Base-by-base conservation (phyloP, 2,329 filamentous ascomycete genomes). In the Amylocarpus encephaloides region DNA sequence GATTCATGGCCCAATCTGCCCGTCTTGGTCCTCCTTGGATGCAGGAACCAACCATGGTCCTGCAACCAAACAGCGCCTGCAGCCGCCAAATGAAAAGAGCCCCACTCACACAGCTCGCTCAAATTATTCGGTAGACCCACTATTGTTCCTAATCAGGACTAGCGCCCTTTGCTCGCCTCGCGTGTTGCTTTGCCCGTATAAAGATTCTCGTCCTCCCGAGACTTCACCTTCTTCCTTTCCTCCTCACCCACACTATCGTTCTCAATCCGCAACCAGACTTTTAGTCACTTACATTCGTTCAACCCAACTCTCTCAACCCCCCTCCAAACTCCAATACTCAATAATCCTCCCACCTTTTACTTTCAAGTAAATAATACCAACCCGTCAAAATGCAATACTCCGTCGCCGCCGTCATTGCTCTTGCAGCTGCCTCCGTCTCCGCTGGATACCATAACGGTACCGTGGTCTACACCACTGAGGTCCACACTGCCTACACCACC, bases 401-500 rank as follows among this genome's bases (percentile, higher is more conserved):
- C 39, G 52, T 61, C 48, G 55, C 62, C 52, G 59, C 67, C 59
- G 38, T 65, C 60, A 45, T 64, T 57, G 66, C 66, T 58, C 58
- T 62, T 49, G 64, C 60, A 49, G 65, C 59, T 39, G 44, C 63
- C 47, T 65, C 60, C 43, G 46, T 56, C n/a, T 61, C 64, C 30
- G 13, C 35, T 11, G 26, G 33, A 13, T 47, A 50, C 48, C 47
- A 18, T 30, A 62, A 60, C 49, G 44, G 48, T 38, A 74, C 72
- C 62, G 66, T 75, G 64, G 50, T 50, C 72, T 75, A 74, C 68
- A 65, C 68, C 62, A 76, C 73, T 54, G 70, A 76, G 60, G 66
- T 76, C 54, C 71, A 76, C 54, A 77, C 66, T 53, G 68, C 73
- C 39, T 73, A 70, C 56, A 72, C 73, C 56, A 64, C 74, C 53